phyloP scores from a whole-genome alignment of 257 asterid genomes.

The Prunella vulgaris region DNA sequence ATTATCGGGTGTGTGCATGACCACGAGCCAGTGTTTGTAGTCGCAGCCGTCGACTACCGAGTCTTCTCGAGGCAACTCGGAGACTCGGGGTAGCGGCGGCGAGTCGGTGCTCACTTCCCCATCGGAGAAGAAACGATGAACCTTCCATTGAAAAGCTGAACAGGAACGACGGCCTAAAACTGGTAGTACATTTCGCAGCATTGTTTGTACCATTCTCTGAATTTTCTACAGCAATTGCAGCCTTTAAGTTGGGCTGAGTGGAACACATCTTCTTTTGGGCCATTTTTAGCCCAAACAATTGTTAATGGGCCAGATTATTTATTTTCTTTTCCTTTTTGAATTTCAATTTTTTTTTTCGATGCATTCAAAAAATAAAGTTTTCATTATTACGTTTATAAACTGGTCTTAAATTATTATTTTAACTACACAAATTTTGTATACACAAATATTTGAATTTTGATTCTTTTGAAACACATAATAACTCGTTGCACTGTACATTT shows the following conservation, averaged over 20 bases:
- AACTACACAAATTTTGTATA: no score
- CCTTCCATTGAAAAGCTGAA: neutral
- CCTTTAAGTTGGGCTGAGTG: neutral
- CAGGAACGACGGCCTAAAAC: slow-evolving; percentile 15
- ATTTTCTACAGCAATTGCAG: neutral
- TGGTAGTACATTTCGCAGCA: slow-evolving; percentile 23
- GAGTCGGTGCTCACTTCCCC: neutral
- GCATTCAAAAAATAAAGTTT: no score
- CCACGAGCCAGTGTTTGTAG: slow-evolving; percentile 45
- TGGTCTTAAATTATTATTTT: no score
- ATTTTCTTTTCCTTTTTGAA: no score
- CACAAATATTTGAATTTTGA: no score
- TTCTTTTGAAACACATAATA: no score
- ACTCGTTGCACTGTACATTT: no score
- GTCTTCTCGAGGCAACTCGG: slow-evolving; percentile 31
- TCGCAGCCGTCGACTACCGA: slow-evolving; percentile 37
- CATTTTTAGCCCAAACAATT: neutral
- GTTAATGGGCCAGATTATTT: neutral
- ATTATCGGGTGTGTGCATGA: slow-evolving; percentile 36
- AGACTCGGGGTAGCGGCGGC: slow-evolving; percentile 13
- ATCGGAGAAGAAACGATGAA: slow-evolving; percentile 18
- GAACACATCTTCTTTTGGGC: neutral
- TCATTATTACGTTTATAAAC: no score
- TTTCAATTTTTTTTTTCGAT: no score
- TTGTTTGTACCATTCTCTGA: slow-evolving; percentile 10